Evolutionary conservation across 108 stramenopile genomes (phyloP).

Genomic region (Chaetoceros muelleri): DNA sequence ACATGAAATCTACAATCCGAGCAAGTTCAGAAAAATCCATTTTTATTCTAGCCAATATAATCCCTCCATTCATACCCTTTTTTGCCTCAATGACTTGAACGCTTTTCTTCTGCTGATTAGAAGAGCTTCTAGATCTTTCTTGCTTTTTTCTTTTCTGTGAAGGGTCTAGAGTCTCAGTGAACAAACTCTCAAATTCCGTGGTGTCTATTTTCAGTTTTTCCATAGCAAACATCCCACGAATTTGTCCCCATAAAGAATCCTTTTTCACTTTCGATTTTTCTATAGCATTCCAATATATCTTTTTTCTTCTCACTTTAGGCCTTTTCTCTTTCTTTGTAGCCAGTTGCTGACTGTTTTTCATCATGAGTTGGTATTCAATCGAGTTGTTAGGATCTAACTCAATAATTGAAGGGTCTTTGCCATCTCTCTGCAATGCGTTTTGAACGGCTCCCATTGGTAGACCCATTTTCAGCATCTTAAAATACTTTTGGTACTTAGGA

Average conservation of each 20-base stretch:
- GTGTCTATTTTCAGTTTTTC: conserved; percentile 60
- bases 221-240: conserved; percentile 51
- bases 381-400: conserved; percentile 54
- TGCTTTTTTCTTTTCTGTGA: conserved; percentile 47
- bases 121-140: conserved; percentile 11
- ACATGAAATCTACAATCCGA: conserved; percentile 61
- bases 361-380: conserved; percentile 35
- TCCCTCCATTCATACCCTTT: conserved; percentile 87
- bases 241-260: conserved; percentile 79
- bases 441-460: conserved; percentile 47
- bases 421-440: conserved; percentile 54
- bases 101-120: conserved; percentile 54
- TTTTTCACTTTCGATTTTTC: conserved; percentile 64
- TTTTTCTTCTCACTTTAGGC: conserved; percentile 71
- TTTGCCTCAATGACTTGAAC: conserved; percentile 86
- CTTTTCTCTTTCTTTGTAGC: conserved; percentile 29
- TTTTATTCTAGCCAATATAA: conserved; percentile 71
- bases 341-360: conserved; percentile 12
- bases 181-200: conserved; percentile 83
- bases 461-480: conserved; percentile 54
- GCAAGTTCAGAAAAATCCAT: conserved; percentile 53
- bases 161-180: conserved; percentile 69
- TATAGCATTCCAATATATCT: conserved; percentile 85
- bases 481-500: conserved; percentile 52
- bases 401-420: conserved; percentile 42